Percentiles rank a stretch among this genome's conserved stretches.
phyloP scores from a whole-genome alignment of 2,329 filamentous ascomycete species.

The Claviceps spartinae region DNA sequence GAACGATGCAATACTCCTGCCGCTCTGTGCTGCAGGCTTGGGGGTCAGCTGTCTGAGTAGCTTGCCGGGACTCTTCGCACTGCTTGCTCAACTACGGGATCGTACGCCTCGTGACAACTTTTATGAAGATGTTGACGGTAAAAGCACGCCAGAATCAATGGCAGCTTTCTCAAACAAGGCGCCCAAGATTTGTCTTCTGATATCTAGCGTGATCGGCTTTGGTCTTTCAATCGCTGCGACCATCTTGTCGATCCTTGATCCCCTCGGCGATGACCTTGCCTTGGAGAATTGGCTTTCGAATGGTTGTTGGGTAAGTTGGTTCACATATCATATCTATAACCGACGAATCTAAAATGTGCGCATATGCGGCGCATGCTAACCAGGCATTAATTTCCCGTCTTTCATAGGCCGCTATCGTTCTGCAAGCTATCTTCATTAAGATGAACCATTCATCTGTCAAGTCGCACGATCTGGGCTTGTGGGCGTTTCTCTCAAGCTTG shows the following conservation, averaged over 20 bases:
- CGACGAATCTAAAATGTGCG: background rate
- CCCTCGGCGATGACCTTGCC: constrained; percentile 24
- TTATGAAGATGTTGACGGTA: constrained; percentile 59
- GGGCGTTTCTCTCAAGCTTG: constrained; percentile 33
- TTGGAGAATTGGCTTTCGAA: constrained; percentile 47
- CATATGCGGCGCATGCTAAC: background rate
- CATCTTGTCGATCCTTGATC: constrained; percentile 33
- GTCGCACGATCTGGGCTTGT: constrained; percentile 40
- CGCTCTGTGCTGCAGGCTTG: constrained; percentile 20
- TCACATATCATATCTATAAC: background rate
- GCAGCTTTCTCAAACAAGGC: constrained; percentile 46
- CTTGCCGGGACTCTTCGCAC: constrained; percentile 22
- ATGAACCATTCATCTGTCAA: constrained; percentile 36
- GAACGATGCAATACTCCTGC: constrained; percentile 9
- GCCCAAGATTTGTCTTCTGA: constrained; percentile 40
- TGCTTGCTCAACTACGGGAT: constrained; percentile 21
- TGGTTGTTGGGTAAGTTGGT: constrained; percentile 47
- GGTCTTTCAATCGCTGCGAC: constrained; percentile 42
- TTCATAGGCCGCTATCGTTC: constrained; percentile 32
- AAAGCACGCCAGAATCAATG: constrained; percentile 49
- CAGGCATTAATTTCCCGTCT: background rate
- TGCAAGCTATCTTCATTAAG: constrained; percentile 37
- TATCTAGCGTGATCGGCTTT: constrained; percentile 41
- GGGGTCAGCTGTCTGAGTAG: constrained; percentile 22
- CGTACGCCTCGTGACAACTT: constrained; percentile 28